These are phyloP conservation scores for Amborella trichopoda DNA, from an alignment of 164 flowering plant species.

Conservation along the genomic window DNA sequence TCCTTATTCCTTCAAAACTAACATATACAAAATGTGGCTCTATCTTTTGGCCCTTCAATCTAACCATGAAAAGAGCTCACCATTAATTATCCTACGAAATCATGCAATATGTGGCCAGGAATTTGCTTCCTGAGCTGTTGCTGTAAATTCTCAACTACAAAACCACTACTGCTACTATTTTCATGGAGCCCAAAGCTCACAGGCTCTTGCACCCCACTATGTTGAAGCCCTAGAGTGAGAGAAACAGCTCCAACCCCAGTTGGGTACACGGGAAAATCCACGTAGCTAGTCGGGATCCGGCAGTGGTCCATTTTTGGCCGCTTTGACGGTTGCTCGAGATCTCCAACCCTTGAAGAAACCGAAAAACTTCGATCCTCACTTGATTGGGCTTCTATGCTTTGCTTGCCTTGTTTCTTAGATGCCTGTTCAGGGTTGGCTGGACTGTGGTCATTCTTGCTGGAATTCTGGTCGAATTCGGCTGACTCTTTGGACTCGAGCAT, in stretches of 20 bases:
- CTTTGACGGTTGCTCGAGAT: background rate
- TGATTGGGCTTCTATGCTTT: background rate
- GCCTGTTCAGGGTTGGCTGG: slow-evolving; percentile 18
- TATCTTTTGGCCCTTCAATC: too few relatives aligned
- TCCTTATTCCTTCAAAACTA: too few relatives aligned
- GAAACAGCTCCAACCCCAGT: slow-evolving; percentile 60
- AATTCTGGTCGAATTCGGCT: slow-evolving; percentile 14
- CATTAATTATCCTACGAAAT: too few relatives aligned
- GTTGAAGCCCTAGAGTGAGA: slow-evolving; percentile 68
- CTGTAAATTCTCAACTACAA: too few relatives aligned
- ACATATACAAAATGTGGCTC: too few relatives aligned
- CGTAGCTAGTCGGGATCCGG: background rate
- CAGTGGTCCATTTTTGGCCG: background rate
- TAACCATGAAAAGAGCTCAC: too few relatives aligned
- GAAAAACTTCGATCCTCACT: background rate
- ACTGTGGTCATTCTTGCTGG: slow-evolving; percentile 9
- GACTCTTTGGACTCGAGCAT: slow-evolving; percentile 54
- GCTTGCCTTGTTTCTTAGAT: background rate
- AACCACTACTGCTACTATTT: too few relatives aligned
- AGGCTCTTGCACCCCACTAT: too few relatives aligned
- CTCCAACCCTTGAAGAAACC: too few relatives aligned
- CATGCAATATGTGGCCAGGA: too few relatives aligned
- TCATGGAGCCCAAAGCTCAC: too few relatives aligned
- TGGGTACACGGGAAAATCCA: slow-evolving; percentile 15
- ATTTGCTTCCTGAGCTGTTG: too few relatives aligned